phyloP scores from a whole-genome alignment of 225 moss, liverwort and hornwort genomes.

The Asterella californica region DNA sequence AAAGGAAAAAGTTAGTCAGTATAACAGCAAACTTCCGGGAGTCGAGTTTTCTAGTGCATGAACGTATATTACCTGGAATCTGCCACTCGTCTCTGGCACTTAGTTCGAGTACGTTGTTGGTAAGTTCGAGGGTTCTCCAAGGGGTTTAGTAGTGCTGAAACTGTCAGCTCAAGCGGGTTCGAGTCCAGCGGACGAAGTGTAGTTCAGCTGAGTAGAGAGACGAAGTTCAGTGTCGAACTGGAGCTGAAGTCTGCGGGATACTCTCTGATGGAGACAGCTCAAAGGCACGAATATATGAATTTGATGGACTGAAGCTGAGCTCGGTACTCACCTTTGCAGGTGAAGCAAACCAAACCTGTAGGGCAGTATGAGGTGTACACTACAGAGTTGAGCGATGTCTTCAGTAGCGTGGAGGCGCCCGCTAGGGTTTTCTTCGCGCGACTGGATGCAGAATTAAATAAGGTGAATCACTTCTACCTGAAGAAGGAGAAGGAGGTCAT shows the following conservation, averaged over 20 bases:
- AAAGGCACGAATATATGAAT: no score
- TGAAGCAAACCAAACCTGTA: neutral
- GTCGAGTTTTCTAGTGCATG: no score
- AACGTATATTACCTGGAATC: no score
- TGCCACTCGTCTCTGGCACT: no score
- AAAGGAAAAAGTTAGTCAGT: no score
- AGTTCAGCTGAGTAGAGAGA: neutral
- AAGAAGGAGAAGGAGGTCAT: conserved; percentile 62
- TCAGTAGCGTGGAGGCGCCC: neutral
- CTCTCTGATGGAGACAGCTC: no score
- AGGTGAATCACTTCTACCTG: conserved; percentile 52
- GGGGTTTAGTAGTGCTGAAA: neutral
- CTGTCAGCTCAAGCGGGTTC: neutral
- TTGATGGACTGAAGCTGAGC: neutral
- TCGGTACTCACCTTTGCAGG: neutral
- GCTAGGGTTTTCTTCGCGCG: conserved; percentile 39
- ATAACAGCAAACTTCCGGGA: no score
- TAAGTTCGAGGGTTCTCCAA: no score
- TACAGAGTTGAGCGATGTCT: neutral
- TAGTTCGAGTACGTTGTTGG: no score
- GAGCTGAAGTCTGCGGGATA: neutral
- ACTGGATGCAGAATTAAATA: conserved; percentile 67
- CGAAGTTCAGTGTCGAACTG: neutral
- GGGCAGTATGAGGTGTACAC: neutral
- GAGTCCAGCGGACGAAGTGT: neutral